Evolutionary conservation across 768 basidiomycete species (phyloP), one percentile per base, ranked within the genome.

Genomic region (Suillus occidentalis): DNA sequence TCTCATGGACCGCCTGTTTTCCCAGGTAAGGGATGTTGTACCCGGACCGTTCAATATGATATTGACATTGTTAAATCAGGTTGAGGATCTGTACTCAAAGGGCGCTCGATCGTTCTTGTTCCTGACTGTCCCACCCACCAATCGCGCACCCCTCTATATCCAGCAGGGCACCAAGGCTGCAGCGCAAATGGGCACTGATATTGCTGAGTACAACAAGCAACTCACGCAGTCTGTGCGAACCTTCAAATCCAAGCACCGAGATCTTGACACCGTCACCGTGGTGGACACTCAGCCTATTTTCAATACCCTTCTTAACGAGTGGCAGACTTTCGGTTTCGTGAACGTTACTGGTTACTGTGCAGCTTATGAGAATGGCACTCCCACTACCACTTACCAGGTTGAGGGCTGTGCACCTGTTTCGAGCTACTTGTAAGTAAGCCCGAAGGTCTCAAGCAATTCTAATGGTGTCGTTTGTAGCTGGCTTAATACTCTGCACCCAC

Each of bases 91-190:
- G 4, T 69, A 71, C 52, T n/a, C 62, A n/a, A 62, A 52, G 5
- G 89, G 89, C 20, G 89, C 82, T 9, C 79, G 88, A 43, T 85
- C 85, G 63, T 89, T 88, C 76, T 74, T 88, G 20, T 85, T 88
- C 76, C 78, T 88, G 60, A 87, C 83, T 39, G 86, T 89, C 18
- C 87, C 87, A 4, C 86, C 86, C 2, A 78, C 81, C n/a, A 75
- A 88, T 60, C 79, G 85, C 39, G 80, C 86, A 5, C 87, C 87
- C 74, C 74, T 88, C 65, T 85, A 85, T 66, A 9, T 82, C 36
- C 72, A 72, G 57, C 80, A 80, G 68, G 82, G 82, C 13, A 18
- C 67, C 0, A 59, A 61, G 6, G 69, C 68, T 37, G 74, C 73
- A 43, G 55, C 69, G 0, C 65, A 68, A n/a, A 76, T 83, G 64